Base-by-base conservation (phyloP, 2,329 filamentous ascomycete genomes). In the Nothomitra cinnamomea region DNA sequence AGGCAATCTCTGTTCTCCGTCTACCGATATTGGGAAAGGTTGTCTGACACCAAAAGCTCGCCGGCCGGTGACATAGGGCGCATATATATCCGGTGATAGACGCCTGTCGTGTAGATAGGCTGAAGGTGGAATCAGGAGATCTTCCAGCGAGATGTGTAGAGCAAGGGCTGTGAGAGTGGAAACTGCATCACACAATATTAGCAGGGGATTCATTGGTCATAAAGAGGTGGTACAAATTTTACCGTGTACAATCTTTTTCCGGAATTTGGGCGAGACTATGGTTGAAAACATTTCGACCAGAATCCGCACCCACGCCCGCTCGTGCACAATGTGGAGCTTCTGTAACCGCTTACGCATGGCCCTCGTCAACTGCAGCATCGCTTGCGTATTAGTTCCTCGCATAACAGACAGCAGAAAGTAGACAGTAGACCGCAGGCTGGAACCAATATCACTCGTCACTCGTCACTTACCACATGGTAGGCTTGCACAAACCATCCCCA, bases 401-500 rank as follows among this genome's bases (percentile, higher is more conserved):
- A 40, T 19, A 41, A 36, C 32, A n/a, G n/a, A n/a, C n/a, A n/a
- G n/a, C n/a, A n/a, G n/a, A n/a, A n/a, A n/a, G n/a, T n/a, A n/a
- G n/a, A n/a, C n/a, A n/a, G n/a, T n/a, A n/a, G n/a, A n/a, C n/a
- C n/a, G n/a, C n/a, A 53, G 10, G 36, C 17, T 32, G 35, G 21
- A 40, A 6, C 22, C 28, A 45, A 47, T 28, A 28, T 41, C n/a
- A n/a, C n/a, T n/a, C n/a, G n/a, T n/a, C n/a, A n/a, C n/a, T 22
- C 41, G 52, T 17, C 32, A 58, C 57, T 35, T 28, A 49, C 56
- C 56, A 77, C 67, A 60, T 77, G 72, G 62, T 78, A 78, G 15
- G 74, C 74, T 58, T 77, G 74, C 51, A 78, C 63, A 57, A 75
- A 76, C 75, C 75, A 78, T 40, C 72, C 72, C 68, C 72, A 74